phyloP scores from a whole-genome alignment of 805 yeast species.

The Candida easanensis region DNA sequence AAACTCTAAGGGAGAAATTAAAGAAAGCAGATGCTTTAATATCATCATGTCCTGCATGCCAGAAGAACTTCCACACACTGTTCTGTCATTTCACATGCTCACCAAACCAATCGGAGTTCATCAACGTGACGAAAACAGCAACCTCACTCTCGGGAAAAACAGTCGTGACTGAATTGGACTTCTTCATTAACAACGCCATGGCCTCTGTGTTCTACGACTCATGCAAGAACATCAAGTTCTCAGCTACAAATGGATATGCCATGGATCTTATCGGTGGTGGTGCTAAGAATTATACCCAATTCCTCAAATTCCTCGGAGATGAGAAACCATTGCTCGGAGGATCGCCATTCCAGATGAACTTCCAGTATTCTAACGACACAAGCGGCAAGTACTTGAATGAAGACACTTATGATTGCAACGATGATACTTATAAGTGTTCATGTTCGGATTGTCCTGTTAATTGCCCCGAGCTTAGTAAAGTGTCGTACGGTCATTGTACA shows the following conservation, averaged over 20 bases:
- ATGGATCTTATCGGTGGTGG: slow-evolving; percentile 99
- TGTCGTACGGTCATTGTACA: slow-evolving; percentile 44
- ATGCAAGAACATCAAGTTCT: slow-evolving; percentile 85
- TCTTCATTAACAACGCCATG: slow-evolving; percentile 53
- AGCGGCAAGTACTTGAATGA: slow-evolving; percentile 22
- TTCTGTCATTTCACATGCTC: slow-evolving; percentile 92
- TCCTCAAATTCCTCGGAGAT: slow-evolving; percentile 88
- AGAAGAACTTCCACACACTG: slow-evolving; percentile 75
- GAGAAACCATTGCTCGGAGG: slow-evolving; percentile 94
- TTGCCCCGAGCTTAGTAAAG: slow-evolving; percentile 66
- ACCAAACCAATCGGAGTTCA: slow-evolving; percentile 72
- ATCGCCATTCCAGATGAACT: slow-evolving; percentile 91
- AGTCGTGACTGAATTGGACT: slow-evolving; percentile 70
- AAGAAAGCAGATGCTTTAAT: slow-evolving; percentile 77
- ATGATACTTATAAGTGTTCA: slow-evolving; percentile 67
- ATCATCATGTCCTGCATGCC: slow-evolving; percentile 93
- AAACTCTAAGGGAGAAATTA: slow-evolving; percentile 52
- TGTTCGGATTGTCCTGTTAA: slow-evolving; percentile 85
- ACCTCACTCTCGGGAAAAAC: slow-evolving; percentile 46
- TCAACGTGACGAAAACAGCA: slow-evolving; percentile 56
- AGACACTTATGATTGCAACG: slow-evolving; percentile 48
- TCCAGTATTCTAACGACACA: slow-evolving; percentile 41
- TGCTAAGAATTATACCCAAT: slow-evolving; percentile 67
- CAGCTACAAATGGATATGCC: slow-evolving; percentile 93
- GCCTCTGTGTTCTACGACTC: slow-evolving; percentile 74